These are phyloP conservation scores for Telopea speciosissima DNA, from an alignment of 177 flowering plant genomes.

Conservation along the genomic window DNA sequence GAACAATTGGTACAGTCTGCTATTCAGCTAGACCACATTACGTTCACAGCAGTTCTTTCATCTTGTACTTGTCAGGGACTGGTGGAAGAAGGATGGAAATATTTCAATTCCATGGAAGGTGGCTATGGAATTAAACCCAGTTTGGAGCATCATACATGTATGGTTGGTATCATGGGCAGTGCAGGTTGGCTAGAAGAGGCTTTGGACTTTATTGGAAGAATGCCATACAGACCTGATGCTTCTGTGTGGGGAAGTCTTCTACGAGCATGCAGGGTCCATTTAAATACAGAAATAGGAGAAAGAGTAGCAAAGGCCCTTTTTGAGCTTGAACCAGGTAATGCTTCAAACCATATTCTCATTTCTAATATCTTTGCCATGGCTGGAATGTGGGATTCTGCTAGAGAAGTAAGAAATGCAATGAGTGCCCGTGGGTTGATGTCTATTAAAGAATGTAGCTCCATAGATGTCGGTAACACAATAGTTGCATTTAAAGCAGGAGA, in stretches of 20 bases:
- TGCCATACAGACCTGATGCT: constrained; percentile 33
- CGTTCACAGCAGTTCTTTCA: constrained; percentile 30
- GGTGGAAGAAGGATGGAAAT: constrained; percentile 33
- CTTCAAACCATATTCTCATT: constrained; percentile 24
- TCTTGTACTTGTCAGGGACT: constrained; percentile 28
- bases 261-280: constrained; percentile 29
- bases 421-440: constrained; percentile 14
- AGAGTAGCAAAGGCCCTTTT: constrained; percentile 29
- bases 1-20: constrained; percentile 23
- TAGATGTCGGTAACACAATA: constrained; percentile 18
- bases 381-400: constrained; percentile 30
- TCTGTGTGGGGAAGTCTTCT: constrained; percentile 34
- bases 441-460: constrained; percentile 24
- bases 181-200: constrained; percentile 36
- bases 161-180: constrained; percentile 31
- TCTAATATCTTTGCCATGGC: constrained; percentile 26
- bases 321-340: constrained; percentile 32
- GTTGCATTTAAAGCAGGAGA: constrained; percentile 26
- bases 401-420: constrained; percentile 20
- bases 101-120: constrained; percentile 25
- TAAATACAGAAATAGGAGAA: constrained; percentile 33
- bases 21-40: constrained; percentile 26
- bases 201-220: constrained; percentile 20
- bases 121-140: constrained; percentile 25
- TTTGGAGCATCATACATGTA: constrained; percentile 36